These are phyloP conservation scores for Yamagishiella unicocca DNA, from an alignment of 139 green algal species.

Conservation along the genomic window DNA sequence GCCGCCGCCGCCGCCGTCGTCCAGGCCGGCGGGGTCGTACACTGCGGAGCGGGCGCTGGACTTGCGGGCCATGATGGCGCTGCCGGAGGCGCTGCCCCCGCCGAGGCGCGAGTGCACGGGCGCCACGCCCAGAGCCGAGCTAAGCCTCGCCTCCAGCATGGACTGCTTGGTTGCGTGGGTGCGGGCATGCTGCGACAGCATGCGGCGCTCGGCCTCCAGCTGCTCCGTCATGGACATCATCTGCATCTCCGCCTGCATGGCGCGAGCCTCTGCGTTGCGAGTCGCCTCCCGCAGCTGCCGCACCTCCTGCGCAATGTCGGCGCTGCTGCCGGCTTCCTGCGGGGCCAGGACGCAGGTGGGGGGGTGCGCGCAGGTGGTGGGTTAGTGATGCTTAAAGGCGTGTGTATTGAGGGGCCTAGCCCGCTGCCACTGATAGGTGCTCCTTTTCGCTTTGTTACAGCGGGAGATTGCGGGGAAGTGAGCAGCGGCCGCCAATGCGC, in stretches of 20 bases:
- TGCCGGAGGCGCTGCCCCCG: not conserved
- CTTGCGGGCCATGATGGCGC: not conserved
- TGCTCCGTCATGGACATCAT: conserved; percentile 23
- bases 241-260: conserved; percentile 25
- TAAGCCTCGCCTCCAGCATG: not conserved
- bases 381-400: too few species aligned
- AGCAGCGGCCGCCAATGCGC: too few species aligned
- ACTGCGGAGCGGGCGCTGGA: not conserved
- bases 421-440: too few species aligned
- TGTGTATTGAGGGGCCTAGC: too few species aligned
- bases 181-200: not conserved
- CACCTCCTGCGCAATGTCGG: conserved; percentile 25
- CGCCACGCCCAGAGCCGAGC: not conserved
- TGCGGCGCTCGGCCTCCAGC: not conserved
- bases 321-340: conserved; percentile 19
- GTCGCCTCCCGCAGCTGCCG: conserved; percentile 16
- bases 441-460: too few species aligned
- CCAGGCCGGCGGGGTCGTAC: not conserved
- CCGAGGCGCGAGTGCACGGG: not conserved
- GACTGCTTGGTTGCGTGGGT: not conserved
- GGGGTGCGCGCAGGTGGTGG: not conserved
- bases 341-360: not conserved
- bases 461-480: too few species aligned
- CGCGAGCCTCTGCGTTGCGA: not conserved
- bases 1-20: not conserved